These are phyloP conservation scores for Tephrocybe sp. DNA, from an alignment of 768 basidiomycete genomes.

Conservation along the genomic window DNA sequence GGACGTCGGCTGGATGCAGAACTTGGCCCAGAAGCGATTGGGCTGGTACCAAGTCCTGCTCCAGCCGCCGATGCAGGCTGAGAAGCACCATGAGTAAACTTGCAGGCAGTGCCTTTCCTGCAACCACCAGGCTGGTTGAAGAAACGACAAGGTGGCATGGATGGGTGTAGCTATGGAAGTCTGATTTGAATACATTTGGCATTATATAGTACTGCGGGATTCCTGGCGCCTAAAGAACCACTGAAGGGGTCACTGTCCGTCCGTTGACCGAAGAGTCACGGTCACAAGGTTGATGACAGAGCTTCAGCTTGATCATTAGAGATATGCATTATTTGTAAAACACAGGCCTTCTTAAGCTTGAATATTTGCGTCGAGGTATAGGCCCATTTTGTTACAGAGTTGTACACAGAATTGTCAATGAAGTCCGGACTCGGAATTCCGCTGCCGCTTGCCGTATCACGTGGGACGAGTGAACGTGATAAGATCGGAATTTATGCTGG, in stretches of 20 bases:
- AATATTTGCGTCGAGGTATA: no score
- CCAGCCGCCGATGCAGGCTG: conserved; percentile 5
- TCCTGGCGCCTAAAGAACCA: conserved; percentile 14
- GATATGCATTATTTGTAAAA: no score
- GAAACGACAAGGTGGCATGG: conserved; percentile 35
- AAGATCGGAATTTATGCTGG: conserved; percentile 14
- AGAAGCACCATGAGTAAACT: conserved; percentile 25
- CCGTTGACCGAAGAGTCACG: not conserved
- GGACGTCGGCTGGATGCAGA: conserved; percentile 7
- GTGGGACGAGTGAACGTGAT: conserved; percentile 8
- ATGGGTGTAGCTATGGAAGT: conserved; percentile 5
- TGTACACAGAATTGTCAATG: no score
- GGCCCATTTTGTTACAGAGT: no score
- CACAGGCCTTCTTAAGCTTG: no score
- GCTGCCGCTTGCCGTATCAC: not conserved
- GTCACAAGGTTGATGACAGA: no score
- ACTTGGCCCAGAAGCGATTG: conserved; percentile 5
- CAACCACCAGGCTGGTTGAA: conserved; percentile 46
- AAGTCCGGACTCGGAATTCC: no score
- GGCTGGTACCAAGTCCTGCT: conserved; percentile 8
- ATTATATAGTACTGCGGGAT: conserved; percentile 2
- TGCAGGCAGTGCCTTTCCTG: conserved; percentile 40
- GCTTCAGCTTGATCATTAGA: not conserved
- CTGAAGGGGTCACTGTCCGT: not conserved
- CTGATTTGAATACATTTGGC: conserved; percentile 1